Percentiles rank a stretch among this genome's conserved stretches.
These are phyloP conservation scores for Boeremia exigua DNA, from an alignment of 2,329 filamentous ascomycete genomes.

Conservation along the genomic window DNA sequence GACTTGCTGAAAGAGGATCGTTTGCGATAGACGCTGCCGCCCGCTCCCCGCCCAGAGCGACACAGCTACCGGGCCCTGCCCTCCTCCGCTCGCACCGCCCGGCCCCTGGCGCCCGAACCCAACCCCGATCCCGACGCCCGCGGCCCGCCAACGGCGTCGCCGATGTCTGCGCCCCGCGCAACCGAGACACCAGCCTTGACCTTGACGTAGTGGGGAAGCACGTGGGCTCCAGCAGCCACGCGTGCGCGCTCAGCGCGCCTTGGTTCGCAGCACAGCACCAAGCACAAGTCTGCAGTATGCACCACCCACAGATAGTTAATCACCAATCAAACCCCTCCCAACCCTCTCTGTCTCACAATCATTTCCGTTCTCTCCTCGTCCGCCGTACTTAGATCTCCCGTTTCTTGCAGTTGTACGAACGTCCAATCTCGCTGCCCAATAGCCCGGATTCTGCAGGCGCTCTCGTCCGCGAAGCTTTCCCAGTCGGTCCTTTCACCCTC, in stretches of 20 bases:
- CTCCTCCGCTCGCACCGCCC: too few species aligned
- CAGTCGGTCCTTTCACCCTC: not conserved
- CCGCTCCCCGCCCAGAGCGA: not conserved
- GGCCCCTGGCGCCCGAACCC: not conserved
- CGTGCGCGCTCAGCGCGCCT: not conserved
- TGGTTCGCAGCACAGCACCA: not conserved
- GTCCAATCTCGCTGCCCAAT: not conserved
- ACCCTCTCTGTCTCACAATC: too few species aligned
- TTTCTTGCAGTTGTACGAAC: not conserved
- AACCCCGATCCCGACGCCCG: not conserved
- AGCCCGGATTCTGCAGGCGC: not conserved
- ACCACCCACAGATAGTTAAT: not conserved
- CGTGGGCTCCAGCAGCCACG: not conserved
- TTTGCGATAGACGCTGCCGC: constrained; percentile 1
- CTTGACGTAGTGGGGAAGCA: not conserved
- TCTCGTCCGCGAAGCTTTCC: not conserved
- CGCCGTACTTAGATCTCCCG: too few species aligned
- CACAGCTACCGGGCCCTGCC: not conserved
- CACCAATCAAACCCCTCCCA: too few species aligned
- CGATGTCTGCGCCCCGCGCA: not conserved
- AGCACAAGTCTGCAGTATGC: not conserved
- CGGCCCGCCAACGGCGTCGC: not conserved
- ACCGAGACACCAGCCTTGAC: not conserved
- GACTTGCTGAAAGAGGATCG: constrained; percentile 15
- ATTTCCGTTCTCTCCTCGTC: not conserved